These are phyloP conservation scores for Nakazawaea holstii DNA, from an alignment of 805 yeast genomes.

Conservation along the genomic window DNA sequence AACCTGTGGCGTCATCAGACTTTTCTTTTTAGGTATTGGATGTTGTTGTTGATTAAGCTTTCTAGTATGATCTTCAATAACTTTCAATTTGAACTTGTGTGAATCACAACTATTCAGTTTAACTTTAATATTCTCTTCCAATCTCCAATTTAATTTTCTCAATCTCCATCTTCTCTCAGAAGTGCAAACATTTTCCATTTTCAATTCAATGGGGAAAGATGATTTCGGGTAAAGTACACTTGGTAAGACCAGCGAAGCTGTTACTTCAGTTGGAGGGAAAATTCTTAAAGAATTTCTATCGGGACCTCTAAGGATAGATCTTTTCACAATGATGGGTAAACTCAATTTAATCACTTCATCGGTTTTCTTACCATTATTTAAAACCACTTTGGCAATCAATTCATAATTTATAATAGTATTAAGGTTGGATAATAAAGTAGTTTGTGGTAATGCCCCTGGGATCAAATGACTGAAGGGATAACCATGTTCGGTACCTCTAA, in stretches of 20 bases:
- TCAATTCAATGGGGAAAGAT: conserved; percentile 75
- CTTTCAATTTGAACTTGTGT: conserved; percentile 48
- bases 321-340: conserved; percentile 65
- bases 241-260: conserved; percentile 84
- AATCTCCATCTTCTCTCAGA: conserved; percentile 79
- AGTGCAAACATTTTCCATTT: conserved; percentile 64
- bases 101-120: conserved; percentile 50
- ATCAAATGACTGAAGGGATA: conserved; percentile 89
- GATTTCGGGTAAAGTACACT: conserved; percentile 87
- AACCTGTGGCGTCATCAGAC: neutral
- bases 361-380: conserved; percentile 23
- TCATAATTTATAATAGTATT: conserved; percentile 62
- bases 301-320: conserved; percentile 76
- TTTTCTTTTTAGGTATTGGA: neutral
- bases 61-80: conserved; percentile 35
- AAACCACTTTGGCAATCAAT: conserved; percentile 46
- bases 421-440: conserved; percentile 56
- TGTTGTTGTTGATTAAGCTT: conserved; percentile 19
- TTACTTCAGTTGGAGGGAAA: conserved; percentile 92
- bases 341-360: conserved; percentile 34
- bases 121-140: conserved; percentile 76
- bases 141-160: conserved; percentile 83
- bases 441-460: conserved; percentile 85
- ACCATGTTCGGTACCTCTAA: conserved; percentile 62
- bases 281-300: conserved; percentile 85